phyloP scores from a whole-genome alignment of 2,329 filamentous ascomycete species.

The Clonostachys rosea region DNA sequence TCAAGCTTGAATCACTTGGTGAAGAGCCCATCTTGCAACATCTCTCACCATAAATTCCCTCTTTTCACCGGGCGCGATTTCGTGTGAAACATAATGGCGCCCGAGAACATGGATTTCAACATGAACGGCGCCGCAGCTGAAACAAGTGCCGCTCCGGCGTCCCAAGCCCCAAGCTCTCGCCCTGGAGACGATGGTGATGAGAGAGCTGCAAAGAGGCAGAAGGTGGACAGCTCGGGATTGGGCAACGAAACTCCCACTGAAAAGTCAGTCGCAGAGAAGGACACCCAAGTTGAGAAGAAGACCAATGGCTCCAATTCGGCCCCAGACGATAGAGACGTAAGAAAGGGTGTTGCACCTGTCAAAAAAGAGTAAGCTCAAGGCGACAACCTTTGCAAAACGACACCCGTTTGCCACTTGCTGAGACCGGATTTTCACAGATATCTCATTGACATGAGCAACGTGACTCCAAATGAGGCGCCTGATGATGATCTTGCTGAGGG shows the following conservation, averaged over 20 bases:
- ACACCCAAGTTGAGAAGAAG: conserved; percentile 12
- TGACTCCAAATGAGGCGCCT: conserved; percentile 5
- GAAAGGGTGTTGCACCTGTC: conserved; percentile 58
- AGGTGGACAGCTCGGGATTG: conserved; percentile 31
- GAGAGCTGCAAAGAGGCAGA: conserved; percentile 56
- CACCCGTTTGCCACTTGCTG: conserved; percentile 5
- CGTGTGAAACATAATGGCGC: too few species aligned
- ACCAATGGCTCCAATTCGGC: conserved; percentile 9
- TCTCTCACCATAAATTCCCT: too few species aligned
- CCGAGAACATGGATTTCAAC: too few species aligned
- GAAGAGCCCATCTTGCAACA: too few species aligned
- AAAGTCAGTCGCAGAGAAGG: conserved; percentile 7
- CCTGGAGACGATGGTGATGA: conserved; percentile 11
- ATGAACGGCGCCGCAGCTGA: too few species aligned
- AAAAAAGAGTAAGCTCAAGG: conserved; percentile 61
- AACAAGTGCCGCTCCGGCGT: too few species aligned
- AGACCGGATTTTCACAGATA: conserved; percentile 24
- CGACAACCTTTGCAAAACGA: not conserved
- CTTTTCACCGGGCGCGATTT: too few species aligned
- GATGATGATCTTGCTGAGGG: conserved; percentile 47
- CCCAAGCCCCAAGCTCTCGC: too few species aligned
- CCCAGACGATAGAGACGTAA: conserved; percentile 9
- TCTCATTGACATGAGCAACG: conserved; percentile 27
- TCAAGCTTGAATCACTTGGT: too few species aligned
- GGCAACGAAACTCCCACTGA: conserved; percentile 4